A percentile compares a stretch with the other conserved stretches of the same genome.
Conservation (phyloP, 768 basidiomycete genomes). For the Exidia glandulosa region DNA sequence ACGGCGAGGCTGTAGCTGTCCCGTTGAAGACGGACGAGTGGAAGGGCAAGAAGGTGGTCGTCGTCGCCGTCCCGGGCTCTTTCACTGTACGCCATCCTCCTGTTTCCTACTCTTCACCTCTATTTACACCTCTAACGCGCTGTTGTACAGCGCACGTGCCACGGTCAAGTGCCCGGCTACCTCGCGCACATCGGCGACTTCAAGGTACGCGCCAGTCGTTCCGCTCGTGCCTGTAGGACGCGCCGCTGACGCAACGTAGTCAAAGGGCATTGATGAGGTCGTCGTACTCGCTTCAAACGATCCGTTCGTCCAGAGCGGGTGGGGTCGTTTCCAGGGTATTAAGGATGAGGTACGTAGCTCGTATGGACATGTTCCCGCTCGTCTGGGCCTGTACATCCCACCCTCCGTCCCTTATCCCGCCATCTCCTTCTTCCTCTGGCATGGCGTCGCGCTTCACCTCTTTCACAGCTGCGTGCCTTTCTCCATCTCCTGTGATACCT, state of each 20-base stretch:
- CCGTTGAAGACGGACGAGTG: slow-evolving; percentile 49
- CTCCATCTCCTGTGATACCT: too few species aligned
- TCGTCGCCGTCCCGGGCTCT: slow-evolving; percentile 71
- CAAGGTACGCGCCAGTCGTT: slow-evolving; percentile 7
- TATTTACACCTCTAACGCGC: background rate
- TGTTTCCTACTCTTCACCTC: background rate
- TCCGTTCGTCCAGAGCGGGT: slow-evolving; percentile 16
- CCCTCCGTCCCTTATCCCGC: too few species aligned
- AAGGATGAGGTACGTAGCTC: slow-evolving; percentile 14
- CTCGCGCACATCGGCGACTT: slow-evolving; percentile 23
- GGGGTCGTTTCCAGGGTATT: slow-evolving; percentile 13
- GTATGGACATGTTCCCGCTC: too few species aligned
- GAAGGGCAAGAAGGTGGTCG: slow-evolving; percentile 74
- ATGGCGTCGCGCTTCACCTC: too few species aligned
- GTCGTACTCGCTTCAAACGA: slow-evolving; percentile 12
- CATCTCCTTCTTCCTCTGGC: too few species aligned
- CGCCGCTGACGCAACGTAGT: slow-evolving; percentile 4
- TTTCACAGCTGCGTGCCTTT: too few species aligned
- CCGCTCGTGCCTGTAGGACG: background rate
- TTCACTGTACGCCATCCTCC: slow-evolving; percentile 46
- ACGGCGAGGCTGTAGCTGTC: slow-evolving; percentile 26
- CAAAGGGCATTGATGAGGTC: slow-evolving; percentile 20
- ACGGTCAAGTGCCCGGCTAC: slow-evolving; percentile 15
- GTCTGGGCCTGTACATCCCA: too few species aligned
- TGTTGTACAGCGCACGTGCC: slow-evolving; percentile 6